Percentiles rank a stretch among this genome's conserved stretches.
phyloP scores from a whole-genome alignment of 2,329 filamentous ascomycete species.

The Sporothrix dimorphospora region DNA sequence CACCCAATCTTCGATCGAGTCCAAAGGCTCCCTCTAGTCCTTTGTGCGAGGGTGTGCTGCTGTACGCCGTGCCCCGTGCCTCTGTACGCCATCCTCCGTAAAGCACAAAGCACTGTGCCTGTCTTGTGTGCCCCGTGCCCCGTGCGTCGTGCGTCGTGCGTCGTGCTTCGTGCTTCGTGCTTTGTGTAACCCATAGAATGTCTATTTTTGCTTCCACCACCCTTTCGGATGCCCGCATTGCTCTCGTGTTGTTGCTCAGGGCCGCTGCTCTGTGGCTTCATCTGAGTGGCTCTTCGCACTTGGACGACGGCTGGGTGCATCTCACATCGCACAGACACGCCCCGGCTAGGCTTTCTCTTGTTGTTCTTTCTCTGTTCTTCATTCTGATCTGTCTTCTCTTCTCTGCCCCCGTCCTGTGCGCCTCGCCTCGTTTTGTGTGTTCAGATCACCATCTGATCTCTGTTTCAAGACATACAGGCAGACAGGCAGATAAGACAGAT shows the following conservation, averaged over 20 bases:
- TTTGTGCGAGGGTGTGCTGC: slow-evolving; percentile 9
- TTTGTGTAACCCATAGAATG: neutral
- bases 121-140: neutral
- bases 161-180: neutral
- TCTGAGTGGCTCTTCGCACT: neutral
- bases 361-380: neutral
- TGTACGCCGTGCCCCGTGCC: neutral
- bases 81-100: neutral
- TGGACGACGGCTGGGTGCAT: slow-evolving; percentile 2
- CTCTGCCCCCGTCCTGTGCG: neutral
- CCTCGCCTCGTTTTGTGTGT: neutral
- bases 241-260: neutral
- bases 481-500: neutral
- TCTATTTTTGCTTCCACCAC: slow-evolving; percentile 9
- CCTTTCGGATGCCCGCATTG: neutral
- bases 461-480: neutral
- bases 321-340: neutral
- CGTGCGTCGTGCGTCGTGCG: neutral
- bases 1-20: neutral
- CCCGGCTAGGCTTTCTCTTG: neutral
- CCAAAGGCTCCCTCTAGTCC: neutral
- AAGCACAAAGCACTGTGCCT: neutral
- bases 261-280: neutral
- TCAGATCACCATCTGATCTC: neutral
- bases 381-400: neutral